These are phyloP conservation scores for Rhizomucor pusillus DNA, from an alignment of 371 early-diverging fungal genomes.

Conservation along the genomic window DNA sequence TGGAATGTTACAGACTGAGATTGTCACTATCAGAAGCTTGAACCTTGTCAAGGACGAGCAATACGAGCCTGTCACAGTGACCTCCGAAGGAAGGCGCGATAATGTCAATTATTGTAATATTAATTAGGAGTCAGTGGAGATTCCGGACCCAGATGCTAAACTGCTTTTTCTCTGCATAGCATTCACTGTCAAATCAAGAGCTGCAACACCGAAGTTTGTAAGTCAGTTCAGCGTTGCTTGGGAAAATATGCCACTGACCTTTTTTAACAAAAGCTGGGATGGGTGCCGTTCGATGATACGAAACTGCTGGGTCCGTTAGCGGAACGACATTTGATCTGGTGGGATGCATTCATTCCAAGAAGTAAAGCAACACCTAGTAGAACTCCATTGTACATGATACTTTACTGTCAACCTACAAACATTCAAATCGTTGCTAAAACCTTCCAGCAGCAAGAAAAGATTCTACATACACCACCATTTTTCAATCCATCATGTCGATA, in stretches of 20 bases:
- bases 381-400: conserved; percentile 37
- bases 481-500: conserved; percentile 36
- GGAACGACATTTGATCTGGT: conserved; percentile 37
- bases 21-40: conserved; percentile 27
- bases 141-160: not conserved
- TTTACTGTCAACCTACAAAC: conserved; percentile 32
- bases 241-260: not conserved
- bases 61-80: conserved; percentile 29
- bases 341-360: conserved; percentile 48
- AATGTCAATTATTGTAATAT: conserved; percentile 33
- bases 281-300: conserved; percentile 48
- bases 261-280: conserved; percentile 30
- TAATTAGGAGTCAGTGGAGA: not conserved
- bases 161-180: conserved; percentile 2
- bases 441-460: conserved; percentile 12
- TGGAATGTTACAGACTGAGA: conserved; percentile 45
- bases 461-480: conserved; percentile 33
- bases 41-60: conserved; percentile 33
- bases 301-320: conserved; percentile 41
- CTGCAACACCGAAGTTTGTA: not conserved
- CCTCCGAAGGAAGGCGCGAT: conserved; percentile 33
- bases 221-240: not conserved
- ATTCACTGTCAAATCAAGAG: not conserved
- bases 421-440: conserved; percentile 12
- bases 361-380: conserved; percentile 27